These are phyloP conservation scores for Diaporthe aspalathi DNA, from an alignment of 2,329 filamentous ascomycete species.

Conservation along the genomic window DNA sequence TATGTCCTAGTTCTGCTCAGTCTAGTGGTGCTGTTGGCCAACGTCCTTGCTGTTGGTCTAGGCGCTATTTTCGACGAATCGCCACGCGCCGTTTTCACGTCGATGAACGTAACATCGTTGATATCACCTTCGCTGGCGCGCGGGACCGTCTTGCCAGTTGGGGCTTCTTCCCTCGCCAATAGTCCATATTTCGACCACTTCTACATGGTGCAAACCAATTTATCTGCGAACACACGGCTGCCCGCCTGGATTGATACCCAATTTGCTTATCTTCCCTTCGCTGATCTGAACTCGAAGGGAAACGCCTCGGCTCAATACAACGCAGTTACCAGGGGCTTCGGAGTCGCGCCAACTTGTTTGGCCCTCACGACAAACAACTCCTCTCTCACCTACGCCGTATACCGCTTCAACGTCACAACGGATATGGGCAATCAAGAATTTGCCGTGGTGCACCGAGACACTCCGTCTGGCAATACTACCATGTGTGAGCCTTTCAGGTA, in stretches of 20 bases:
- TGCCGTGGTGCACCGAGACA: neutral
- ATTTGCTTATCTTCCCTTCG: constrained; percentile 61
- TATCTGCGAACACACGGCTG: constrained; percentile 54
- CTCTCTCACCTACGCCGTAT: neutral
- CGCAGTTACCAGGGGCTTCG: constrained; percentile 46
- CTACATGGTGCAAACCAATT: constrained; percentile 58
- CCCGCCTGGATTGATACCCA: constrained; percentile 61
- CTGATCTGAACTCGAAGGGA: neutral
- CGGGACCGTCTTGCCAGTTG: constrained; percentile 39
- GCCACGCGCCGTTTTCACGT: neutral
- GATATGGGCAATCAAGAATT: neutral
- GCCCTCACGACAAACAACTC: neutral
- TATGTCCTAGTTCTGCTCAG: constrained; percentile 60
- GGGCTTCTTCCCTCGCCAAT: neutral
- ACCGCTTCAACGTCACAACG: neutral
- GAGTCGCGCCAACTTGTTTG: constrained; percentile 33
- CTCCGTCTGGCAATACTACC: neutral
- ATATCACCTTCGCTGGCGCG: constrained; percentile 40
- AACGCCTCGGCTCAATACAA: constrained; percentile 11
- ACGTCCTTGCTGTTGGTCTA: constrained; percentile 64
- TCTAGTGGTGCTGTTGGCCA: constrained; percentile 59
- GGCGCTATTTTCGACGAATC: constrained; percentile 61
- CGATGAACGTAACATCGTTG: constrained; percentile 36
- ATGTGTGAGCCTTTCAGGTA: neutral
- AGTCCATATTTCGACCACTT: constrained; percentile 44